Evolutionary conservation across 2,329 filamentous ascomycete species (phyloP).

Genomic region (Microdochium trichocladiopsis): DNA sequence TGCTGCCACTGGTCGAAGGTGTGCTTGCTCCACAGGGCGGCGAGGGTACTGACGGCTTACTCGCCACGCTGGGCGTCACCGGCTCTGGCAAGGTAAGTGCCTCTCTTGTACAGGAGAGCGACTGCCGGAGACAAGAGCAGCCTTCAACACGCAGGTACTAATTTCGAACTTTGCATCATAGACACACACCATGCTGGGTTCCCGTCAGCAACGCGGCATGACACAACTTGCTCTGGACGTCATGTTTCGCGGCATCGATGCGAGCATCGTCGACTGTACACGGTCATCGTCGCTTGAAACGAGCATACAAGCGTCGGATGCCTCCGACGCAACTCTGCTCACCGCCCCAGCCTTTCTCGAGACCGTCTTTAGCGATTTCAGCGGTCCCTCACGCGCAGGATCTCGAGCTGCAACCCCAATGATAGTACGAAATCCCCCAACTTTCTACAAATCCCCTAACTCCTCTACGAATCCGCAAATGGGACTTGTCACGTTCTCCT

Average conservation of each 20-base stretch:
- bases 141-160: too few relatives aligned
- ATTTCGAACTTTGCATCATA: constrained; percentile 26
- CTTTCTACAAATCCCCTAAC: constrained; percentile 32
- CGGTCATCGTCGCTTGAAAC: constrained; percentile 57
- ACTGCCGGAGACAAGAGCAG: too few relatives aligned
- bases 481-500: background rate
- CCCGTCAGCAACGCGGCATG: constrained; percentile 75
- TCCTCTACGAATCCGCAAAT: constrained; percentile 25
- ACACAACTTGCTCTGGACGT: constrained; percentile 89
- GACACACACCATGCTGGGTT: constrained; percentile 95
- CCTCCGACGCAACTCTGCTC: constrained; percentile 72
- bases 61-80: constrained; percentile 89
- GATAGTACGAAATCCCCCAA: constrained; percentile 46
- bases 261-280: constrained; percentile 59
- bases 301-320: constrained; percentile 69
- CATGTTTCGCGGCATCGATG: constrained; percentile 73
- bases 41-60: constrained; percentile 78
- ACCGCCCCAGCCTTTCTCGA: constrained; percentile 74
- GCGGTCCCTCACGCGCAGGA: constrained; percentile 47
- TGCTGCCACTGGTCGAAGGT: constrained; percentile 70
- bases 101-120: background rate
- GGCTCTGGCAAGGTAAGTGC: constrained; percentile 85
- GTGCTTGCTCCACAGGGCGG: constrained; percentile 67
- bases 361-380: constrained; percentile 61
- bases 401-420: constrained; percentile 65